These are phyloP conservation scores for Solanum infundibuliforme DNA, from an alignment of 257 asterid genomes.

Conservation along the genomic window DNA sequence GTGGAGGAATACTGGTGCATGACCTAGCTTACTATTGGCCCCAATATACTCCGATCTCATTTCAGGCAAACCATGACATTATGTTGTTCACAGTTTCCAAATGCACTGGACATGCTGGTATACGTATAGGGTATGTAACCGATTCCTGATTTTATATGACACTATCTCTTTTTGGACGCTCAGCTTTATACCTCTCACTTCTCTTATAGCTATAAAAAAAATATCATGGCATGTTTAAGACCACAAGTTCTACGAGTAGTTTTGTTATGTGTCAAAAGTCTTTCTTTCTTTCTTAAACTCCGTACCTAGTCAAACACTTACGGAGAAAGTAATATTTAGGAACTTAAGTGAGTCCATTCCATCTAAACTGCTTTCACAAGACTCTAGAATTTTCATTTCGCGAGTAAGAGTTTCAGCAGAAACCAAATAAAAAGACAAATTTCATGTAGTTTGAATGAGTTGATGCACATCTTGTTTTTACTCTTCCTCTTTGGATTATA, in stretches of 20 bases:
- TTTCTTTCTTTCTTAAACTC: neutral
- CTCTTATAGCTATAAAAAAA: neutral
- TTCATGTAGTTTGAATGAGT: neutral
- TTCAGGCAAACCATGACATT: conserved; percentile 63
- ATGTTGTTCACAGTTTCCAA: conserved; percentile 90
- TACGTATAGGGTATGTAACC: conserved; percentile 63
- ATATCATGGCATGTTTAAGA: neutral
- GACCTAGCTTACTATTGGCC: conserved; percentile 98
- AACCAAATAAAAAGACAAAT: neutral
- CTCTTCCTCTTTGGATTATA: neutral
- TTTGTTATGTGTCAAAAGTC: neutral
- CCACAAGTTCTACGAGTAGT: neutral
- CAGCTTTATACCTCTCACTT: neutral
- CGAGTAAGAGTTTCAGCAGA: neutral
- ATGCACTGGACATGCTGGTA: conserved; percentile 92
- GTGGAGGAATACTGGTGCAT: conserved; percentile 37
- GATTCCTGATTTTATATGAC: neutral
- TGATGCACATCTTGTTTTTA: neutral
- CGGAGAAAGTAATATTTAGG: neutral
- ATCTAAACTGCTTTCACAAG: no score
- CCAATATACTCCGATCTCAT: conserved; percentile 62
- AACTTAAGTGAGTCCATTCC: neutral
- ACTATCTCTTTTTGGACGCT: neutral
- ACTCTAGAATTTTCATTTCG: neutral
- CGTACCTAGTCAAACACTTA: neutral